phyloP scores from a whole-genome alignment of 1,284 basidiomycete species.

The Stygiomarasmius scandens region DNA sequence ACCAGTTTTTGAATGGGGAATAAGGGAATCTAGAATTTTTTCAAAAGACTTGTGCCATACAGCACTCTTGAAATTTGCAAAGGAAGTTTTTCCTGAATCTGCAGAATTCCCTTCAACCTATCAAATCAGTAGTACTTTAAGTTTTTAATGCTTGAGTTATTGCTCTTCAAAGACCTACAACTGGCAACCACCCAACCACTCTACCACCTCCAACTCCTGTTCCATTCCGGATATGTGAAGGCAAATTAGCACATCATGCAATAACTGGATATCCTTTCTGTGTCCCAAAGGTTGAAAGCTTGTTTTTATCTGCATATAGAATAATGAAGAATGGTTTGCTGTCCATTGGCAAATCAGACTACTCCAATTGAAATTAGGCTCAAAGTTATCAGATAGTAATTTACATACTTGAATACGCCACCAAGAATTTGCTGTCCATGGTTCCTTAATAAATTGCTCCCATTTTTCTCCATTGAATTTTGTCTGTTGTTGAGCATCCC shows the following conservation, averaged over 20 bases:
- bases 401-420: conserved; percentile 35
- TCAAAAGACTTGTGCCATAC: conserved; percentile 31
- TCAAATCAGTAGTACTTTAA: not conserved
- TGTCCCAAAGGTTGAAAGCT: conserved; percentile 44
- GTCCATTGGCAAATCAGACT: not conserved
- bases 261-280: conserved; percentile 45
- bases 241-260: conserved; percentile 39
- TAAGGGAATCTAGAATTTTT: conserved; percentile 20
- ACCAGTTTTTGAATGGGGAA: conserved; percentile 15
- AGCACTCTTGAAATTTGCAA: conserved; percentile 32
- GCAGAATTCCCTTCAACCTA: conserved; percentile 29
- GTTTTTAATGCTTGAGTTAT: not conserved
- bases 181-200: conserved; percentile 47
- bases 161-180: conserved; percentile 30
- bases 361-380: not conserved
- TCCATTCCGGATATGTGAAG: conserved; percentile 38
- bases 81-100: conserved; percentile 29
- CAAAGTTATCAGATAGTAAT: not conserved
- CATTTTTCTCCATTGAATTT: conserved; percentile 31
- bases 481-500: conserved; percentile 17
- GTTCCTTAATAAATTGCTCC: conserved; percentile 34
- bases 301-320: conserved; percentile 48
- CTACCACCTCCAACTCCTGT: conserved; percentile 35
- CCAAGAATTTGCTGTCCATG: conserved; percentile 30
- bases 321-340: conserved; percentile 17